Conservation (phyloP, 371 early-diverging fungal genomes). For the Dichotomocladium elegans region DNA sequence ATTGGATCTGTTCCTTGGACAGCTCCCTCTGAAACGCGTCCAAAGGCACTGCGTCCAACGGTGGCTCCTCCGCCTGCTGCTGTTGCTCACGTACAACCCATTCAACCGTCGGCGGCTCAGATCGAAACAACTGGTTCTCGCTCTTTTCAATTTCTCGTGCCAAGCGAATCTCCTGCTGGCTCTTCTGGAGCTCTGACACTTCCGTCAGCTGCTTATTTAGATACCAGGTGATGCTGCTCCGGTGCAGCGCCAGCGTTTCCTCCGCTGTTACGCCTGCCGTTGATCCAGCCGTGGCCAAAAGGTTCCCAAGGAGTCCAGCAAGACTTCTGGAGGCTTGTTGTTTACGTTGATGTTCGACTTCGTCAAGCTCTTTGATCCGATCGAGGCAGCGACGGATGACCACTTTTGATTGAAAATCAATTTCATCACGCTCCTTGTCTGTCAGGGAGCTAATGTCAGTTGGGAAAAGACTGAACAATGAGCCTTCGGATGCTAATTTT, state of each 20-base stretch:
- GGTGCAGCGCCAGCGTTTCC: slow-evolving; percentile 42
- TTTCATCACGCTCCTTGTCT: slow-evolving; percentile 54
- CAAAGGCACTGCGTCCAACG: background rate
- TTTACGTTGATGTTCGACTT: slow-evolving; percentile 32
- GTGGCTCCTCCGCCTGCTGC: background rate
- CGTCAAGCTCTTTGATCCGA: slow-evolving; percentile 48
- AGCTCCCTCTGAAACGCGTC: slow-evolving; percentile 43
- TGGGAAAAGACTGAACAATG: slow-evolving; percentile 36
- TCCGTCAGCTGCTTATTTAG: slow-evolving; percentile 50
- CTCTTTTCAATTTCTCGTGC: slow-evolving; percentile 48
- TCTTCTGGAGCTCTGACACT: slow-evolving; percentile 49
- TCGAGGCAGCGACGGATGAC: slow-evolving; percentile 53
- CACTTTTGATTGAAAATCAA: slow-evolving; percentile 55
- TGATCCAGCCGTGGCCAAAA: slow-evolving; percentile 1
- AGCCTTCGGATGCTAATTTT: slow-evolving; percentile 5
- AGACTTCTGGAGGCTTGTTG: slow-evolving; percentile 12
- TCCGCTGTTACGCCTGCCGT: slow-evolving; percentile 12
- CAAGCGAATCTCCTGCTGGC: slow-evolving; percentile 52
- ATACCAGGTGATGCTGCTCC: slow-evolving; percentile 50
- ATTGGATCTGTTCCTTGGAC: slow-evolving; percentile 55
- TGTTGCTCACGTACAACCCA: background rate
- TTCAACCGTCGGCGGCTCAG: background rate
- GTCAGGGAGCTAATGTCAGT: slow-evolving; percentile 27
- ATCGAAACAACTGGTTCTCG: slow-evolving; percentile 32
- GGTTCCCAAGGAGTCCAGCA: slow-evolving; percentile 17